phyloP scores from a whole-genome alignment of 306 rosid species.

The Carpinus viminea region DNA sequence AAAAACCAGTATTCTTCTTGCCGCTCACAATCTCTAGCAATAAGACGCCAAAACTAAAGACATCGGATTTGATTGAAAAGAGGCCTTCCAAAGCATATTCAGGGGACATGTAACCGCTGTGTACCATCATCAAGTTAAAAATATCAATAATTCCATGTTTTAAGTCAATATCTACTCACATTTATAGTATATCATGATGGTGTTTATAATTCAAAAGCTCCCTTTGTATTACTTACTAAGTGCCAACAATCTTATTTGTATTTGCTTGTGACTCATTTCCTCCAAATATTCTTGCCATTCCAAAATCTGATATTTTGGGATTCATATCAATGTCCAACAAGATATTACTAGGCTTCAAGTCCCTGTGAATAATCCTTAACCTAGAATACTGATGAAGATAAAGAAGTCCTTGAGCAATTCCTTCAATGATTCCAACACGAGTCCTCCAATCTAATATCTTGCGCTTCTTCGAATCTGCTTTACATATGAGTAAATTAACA shows the following conservation, averaged over 20 bases:
- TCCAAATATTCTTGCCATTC: conserved; percentile 30
- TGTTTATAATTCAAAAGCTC: background rate
- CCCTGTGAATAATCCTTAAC: conserved; percentile 37
- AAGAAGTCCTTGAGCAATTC: conserved; percentile 31
- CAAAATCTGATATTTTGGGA: conserved; percentile 42
- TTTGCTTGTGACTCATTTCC: conserved; percentile 19
- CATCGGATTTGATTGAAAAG: conserved; percentile 44
- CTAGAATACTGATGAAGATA: conserved; percentile 34
- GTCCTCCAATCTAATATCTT: conserved; percentile 20
- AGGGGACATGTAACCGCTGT: conserved; percentile 55
- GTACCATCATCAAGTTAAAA: background rate
- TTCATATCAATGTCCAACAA: conserved; percentile 34
- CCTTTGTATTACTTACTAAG: conserved; percentile 39
- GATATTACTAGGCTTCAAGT: conserved; percentile 33
- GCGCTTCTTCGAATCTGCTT: conserved; percentile 25
- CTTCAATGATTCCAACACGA: conserved; percentile 23
- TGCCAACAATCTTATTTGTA: conserved; percentile 51
- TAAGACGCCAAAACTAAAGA: conserved; percentile 50
- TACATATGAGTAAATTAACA: background rate
- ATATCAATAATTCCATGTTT: background rate
- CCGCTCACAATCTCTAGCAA: conserved; percentile 43
- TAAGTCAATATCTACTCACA: background rate
- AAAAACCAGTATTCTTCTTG: conserved; percentile 21
- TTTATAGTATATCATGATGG: conserved; percentile 25
- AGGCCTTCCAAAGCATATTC: conserved; percentile 41